A percentile compares a stretch with the other conserved stretches of the same genome.
Conservation (phyloP, 305 asterid genomes). For the Plantago rigida region DNA sequence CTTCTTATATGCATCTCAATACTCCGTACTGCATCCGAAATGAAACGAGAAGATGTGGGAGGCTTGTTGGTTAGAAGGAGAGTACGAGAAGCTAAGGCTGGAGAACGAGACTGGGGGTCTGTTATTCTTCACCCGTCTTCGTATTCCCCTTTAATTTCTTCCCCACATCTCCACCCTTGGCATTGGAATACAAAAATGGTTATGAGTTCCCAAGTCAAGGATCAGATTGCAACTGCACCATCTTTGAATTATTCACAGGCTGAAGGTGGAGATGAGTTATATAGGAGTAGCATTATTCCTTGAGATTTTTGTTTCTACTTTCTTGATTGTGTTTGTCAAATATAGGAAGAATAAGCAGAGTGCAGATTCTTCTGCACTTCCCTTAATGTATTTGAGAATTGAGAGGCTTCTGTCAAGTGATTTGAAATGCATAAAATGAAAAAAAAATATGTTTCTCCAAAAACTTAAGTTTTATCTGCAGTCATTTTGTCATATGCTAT, state of each 20-base stretch:
- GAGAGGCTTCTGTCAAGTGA: conserved; percentile 1
- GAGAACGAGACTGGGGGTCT: conserved; percentile 79
- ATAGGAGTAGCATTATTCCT: conserved; percentile 44
- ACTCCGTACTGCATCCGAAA: conserved; percentile 57
- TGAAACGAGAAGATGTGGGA: conserved; percentile 53
- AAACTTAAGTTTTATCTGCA: neutral
- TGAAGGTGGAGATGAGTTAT: conserved; percentile 74
- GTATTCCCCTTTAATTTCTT: conserved; percentile 27
- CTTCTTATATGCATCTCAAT: conserved; percentile 58
- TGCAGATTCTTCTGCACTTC: neutral
- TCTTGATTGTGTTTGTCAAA: conserved; percentile 7
- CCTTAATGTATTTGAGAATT: neutral
- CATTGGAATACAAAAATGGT: conserved; percentile 55
- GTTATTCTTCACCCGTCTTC: conserved; percentile 56
- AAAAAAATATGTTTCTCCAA: no score
- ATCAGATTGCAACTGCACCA: conserved; percentile 28
- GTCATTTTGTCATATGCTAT: neutral
- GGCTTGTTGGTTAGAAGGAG: conserved; percentile 57
- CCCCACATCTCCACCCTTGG: conserved; percentile 66
- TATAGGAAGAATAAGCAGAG: neutral
- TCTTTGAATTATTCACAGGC: conserved; percentile 49
- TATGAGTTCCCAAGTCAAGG: conserved; percentile 41
- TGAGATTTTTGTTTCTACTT: conserved; percentile 15
- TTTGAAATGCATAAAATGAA: no score
- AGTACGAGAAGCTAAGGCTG: conserved; percentile 54